Percentiles rank a stretch among this genome's conserved stretches.
These are phyloP conservation scores for Collybia sp. DNA, from an alignment of 768 basidiomycete genomes.

Conservation along the genomic window DNA sequence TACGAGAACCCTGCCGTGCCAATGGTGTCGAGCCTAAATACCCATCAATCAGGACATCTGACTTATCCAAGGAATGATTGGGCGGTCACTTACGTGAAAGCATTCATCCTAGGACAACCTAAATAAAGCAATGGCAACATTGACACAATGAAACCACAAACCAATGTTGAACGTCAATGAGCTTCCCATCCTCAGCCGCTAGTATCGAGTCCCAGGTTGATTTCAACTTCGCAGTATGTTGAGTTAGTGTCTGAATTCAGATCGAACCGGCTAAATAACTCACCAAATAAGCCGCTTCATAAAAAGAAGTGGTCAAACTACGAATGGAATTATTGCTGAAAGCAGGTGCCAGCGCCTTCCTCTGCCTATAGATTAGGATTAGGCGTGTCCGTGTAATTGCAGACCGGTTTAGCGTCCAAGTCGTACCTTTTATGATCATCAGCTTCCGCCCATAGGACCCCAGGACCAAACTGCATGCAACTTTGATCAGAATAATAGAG, in stretches of 20 bases:
- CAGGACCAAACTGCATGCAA: slow-evolving; percentile 30
- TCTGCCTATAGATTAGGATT: slow-evolving; percentile 26
- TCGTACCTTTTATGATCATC: slow-evolving; percentile 42
- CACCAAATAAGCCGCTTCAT: slow-evolving; percentile 48
- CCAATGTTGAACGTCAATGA: slow-evolving; percentile 36
- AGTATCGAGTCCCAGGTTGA: not conserved
- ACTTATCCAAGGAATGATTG: not conserved
- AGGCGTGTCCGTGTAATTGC: not conserved
- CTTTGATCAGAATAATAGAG: not conserved
- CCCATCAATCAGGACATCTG: not conserved
- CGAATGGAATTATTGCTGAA: slow-evolving; percentile 50
- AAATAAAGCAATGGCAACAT: not conserved
- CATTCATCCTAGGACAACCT: slow-evolving; percentile 30
- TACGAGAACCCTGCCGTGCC: slow-evolving; percentile 42
- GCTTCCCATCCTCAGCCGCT: not conserved
- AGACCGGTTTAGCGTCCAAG: no score
- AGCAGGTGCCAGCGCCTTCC: slow-evolving; percentile 45
- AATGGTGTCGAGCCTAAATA: slow-evolving; percentile 34
- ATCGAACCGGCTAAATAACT: not conserved
- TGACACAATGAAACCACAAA: not conserved
- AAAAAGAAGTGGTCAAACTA: slow-evolving; percentile 40
- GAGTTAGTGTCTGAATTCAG: not conserved
- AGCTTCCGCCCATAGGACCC: slow-evolving; percentile 35
- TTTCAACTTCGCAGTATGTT: not conserved
- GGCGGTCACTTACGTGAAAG: slow-evolving; percentile 24